phyloP scores from a whole-genome alignment of 257 asterid species.

The Echites panduratus region DNA sequence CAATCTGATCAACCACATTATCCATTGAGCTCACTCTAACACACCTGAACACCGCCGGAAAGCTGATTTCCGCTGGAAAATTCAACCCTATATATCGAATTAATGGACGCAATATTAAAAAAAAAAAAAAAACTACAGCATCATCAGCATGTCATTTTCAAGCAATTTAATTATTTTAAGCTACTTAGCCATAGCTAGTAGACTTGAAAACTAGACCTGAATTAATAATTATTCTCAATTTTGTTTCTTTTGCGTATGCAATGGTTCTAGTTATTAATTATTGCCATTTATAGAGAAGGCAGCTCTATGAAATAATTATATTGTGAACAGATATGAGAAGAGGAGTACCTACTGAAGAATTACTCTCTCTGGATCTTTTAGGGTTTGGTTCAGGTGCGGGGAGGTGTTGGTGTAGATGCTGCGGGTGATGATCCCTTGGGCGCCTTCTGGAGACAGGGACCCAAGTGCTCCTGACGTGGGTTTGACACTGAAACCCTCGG shows the following conservation, averaged over 20 bases:
- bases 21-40: constrained; percentile 67
- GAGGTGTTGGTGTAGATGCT: constrained; percentile 19
- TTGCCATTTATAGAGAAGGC: not conserved
- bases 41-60: constrained; percentile 63
- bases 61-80: constrained; percentile 59
- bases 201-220: not conserved
- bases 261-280: too few species aligned
- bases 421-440: constrained; percentile 31
- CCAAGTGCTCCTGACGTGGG: constrained; percentile 88
- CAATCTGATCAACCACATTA: constrained; percentile 62
- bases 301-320: too few species aligned
- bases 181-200: not conserved
- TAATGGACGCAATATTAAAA: too few species aligned
- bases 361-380: constrained; percentile 49
- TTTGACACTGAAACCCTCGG: constrained; percentile 66
- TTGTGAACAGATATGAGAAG: too few species aligned
- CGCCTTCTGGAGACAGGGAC: constrained; percentile 53
- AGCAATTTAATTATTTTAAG: not conserved
- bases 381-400: constrained; percentile 32
- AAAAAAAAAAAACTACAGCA: constrained; percentile 7
- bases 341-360: constrained; percentile 34
- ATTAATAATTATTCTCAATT: too few species aligned
- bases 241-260: too few species aligned
- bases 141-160: not conserved
- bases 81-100: constrained; percentile 26